phyloP scores from a whole-genome alignment of 768 basidiomycete species.

The Hortiboletus campestris region DNA sequence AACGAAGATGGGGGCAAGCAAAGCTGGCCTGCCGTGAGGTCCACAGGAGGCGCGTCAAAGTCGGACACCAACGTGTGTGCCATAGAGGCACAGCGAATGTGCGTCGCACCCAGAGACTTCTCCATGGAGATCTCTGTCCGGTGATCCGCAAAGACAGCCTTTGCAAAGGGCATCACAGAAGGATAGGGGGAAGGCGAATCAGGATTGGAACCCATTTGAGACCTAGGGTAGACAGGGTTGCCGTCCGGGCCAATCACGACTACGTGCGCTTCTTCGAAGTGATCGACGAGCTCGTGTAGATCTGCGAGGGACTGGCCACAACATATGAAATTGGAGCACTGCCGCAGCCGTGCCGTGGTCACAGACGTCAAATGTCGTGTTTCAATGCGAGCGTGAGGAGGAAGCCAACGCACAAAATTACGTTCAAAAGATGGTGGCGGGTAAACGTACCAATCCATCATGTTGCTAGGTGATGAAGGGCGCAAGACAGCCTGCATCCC shows the following conservation, averaged over 20 bases:
- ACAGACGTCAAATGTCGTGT: background rate
- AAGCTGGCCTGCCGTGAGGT: background rate
- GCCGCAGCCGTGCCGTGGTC: background rate
- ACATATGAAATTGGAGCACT: conserved; percentile 49
- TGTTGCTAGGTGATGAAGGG: conserved; percentile 11
- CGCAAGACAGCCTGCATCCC: background rate
- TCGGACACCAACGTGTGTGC: background rate
- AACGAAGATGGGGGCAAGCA: conserved; percentile 6
- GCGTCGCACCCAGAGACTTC: background rate
- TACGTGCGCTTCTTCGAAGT: conserved; percentile 46
- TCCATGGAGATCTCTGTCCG: background rate
- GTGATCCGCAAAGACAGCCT: background rate
- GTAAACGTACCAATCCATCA: conserved; percentile 7
- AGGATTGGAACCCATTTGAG: background rate
- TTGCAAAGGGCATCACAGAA: background rate
- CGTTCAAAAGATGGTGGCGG: conserved; percentile 13
- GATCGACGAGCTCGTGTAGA: conserved; percentile 51
- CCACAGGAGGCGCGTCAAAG: background rate
- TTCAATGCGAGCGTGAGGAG: background rate
- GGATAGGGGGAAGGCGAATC: background rate
- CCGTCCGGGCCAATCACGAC: conserved; percentile 31
- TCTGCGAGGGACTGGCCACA: conserved; percentile 45
- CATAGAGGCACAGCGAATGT: background rate
- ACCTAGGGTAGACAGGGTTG: conserved; percentile 32
- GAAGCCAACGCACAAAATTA: conserved; percentile 18